Evolutionary conservation across 352 stramenopile species (phyloP), one percentile per base, ranked within the genome.

Genomic region (Phytophthora ramorum): DNA sequence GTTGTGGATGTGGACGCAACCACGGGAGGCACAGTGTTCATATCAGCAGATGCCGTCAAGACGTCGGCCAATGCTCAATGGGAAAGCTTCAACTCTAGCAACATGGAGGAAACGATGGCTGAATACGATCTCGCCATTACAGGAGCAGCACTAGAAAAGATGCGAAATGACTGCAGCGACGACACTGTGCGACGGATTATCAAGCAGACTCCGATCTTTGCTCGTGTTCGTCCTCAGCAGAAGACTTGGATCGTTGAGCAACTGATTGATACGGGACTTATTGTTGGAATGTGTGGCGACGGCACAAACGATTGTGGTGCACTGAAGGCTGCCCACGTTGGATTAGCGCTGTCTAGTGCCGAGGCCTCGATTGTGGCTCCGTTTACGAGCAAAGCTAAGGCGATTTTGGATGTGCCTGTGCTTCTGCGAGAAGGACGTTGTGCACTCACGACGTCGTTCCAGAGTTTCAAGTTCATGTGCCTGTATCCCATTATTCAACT

Each of bases 361-460:
- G 89, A 97, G 55, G 92, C 90, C 0, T 96, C 85, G 40, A 84
- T 92, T 17, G 89, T 97, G 20, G 73, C 90, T 16, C 89, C 91
- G 12, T 98, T 98, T 59, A 97, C 90, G 1, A 96, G 85, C 63
- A 79, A 92, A 30, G 75, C 85, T 17, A 97, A 97, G 58, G 71
- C 54, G 7, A 91, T 97, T 35, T 65, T 60, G 28, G 85, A 88
- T 55, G 85, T 97, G 3, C 66, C 79, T 0, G 84, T 87, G 51
- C 70, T 98, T 5, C 63, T 96, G 4, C 80, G 77, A n/a, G 92
- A 98, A 63, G 92, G 91, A 20, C 76, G 90, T 0, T 96, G 90
- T 67, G 81, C 90, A 13, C 66, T 98, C 10, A 75, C 69, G 20
- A 87, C 78, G 17, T 85, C 78, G 26, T 89, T 87, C 63, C 51